Conservation (phyloP, 2,329 filamentous ascomycete species). For the Bretziella fagacearum region DNA sequence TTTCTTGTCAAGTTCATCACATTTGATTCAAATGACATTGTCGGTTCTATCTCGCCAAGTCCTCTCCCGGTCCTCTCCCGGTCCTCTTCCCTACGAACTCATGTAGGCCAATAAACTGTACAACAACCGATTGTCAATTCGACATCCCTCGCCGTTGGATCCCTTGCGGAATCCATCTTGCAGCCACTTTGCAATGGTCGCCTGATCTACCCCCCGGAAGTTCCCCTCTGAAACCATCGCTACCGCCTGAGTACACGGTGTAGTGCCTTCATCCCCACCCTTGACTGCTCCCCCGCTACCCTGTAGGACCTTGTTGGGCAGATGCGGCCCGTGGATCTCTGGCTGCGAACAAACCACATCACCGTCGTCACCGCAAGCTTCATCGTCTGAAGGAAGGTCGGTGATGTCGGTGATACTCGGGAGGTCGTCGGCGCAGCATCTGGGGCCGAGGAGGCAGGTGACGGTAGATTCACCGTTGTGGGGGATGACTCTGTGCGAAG, state of each 20-base stretch:
- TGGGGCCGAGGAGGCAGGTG: conserved; percentile 11
- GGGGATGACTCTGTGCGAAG: neutral
- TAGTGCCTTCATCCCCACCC: conserved; percentile 17
- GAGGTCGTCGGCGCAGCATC: conserved; percentile 12
- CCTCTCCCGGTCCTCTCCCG: too few species aligned
- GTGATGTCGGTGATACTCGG: neutral
- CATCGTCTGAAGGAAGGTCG: neutral
- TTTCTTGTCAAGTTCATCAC: too few species aligned
- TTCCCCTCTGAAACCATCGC: conserved; percentile 21
- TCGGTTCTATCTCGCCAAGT: too few species aligned
- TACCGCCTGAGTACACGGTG: conserved; percentile 21
- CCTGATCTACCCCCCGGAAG: conserved; percentile 17
- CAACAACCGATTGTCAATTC: conserved; percentile 19
- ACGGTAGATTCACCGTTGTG: neutral
- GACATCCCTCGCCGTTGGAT: conserved; percentile 18
- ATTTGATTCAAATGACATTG: too few species aligned
- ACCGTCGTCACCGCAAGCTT: conserved; percentile 1
- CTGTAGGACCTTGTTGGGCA: conserved; percentile 4
- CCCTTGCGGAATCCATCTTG: conserved; percentile 19
- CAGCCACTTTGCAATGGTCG: conserved; percentile 18
- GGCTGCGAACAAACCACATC: conserved; percentile 6
- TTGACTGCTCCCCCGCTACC: neutral
- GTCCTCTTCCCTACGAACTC: conserved; percentile 16
- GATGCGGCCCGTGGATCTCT: conserved; percentile 5
- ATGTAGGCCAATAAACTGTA: conserved; percentile 19